These are phyloP conservation scores for Neltuma alba DNA, from an alignment of 306 rosid species.

Conservation along the genomic window DNA sequence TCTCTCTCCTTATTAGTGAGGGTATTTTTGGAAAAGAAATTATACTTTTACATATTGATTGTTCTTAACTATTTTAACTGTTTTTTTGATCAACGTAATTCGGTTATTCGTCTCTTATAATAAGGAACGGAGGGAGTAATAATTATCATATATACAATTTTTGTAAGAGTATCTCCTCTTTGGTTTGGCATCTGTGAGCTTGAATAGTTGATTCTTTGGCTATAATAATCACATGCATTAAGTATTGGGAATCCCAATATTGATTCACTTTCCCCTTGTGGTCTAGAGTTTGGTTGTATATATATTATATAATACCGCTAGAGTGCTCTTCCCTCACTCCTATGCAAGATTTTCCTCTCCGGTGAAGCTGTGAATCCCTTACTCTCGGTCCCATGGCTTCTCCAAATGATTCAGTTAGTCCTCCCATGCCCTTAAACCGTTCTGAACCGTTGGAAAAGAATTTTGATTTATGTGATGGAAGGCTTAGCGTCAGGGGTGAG, in stretches of 20 bases:
- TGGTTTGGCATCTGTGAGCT: not conserved
- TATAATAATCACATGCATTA: not conserved
- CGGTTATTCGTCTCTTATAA: too few species aligned
- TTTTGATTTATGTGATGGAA: constrained; percentile 58
- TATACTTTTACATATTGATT: too few species aligned
- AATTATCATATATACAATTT: too few species aligned
- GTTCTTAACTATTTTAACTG: too few species aligned
- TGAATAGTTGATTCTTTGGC: not conserved
- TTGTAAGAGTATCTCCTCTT: not conserved
- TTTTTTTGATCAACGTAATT: too few species aligned
- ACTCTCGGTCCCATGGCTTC: constrained; percentile 60
- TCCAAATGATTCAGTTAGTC: constrained; percentile 47
- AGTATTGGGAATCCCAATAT: not conserved
- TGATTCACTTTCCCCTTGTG: not conserved
- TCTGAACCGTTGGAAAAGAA: constrained; percentile 33
- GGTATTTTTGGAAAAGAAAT: too few species aligned
- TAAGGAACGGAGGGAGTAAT: too few species aligned
- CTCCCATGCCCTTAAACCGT: constrained; percentile 6
- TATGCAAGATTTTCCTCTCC: constrained; percentile 3
- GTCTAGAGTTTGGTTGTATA: not conserved
- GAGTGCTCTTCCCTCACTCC: not conserved
- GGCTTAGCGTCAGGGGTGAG: constrained; percentile 51
- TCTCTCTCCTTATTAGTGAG: too few species aligned
- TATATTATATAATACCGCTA: not conserved
- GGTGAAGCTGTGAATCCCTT: not conserved